Evolutionary conservation across 345 rosid genomes (phyloP), one percentile per base, ranked within the genome.

Genomic region (Punica granatum): DNA sequence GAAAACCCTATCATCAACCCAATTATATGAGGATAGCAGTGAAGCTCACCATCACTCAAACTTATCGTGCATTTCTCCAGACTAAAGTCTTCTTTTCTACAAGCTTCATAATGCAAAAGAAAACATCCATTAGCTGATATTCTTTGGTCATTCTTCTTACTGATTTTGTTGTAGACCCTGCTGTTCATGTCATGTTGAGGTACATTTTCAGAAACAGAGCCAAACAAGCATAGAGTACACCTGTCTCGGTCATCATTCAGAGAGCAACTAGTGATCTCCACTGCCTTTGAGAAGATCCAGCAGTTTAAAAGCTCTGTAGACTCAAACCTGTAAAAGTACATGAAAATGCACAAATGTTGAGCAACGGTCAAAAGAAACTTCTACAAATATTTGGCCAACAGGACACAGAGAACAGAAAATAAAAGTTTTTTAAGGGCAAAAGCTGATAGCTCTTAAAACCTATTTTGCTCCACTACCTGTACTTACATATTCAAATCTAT

Each of bases 31-130:
- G 97, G 98, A 68, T 84, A 82, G 81, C 92, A 88, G 82, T 92
- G 98, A 71, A 92, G 73, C 69, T 92, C 92, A 69, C 82, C 84
- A 75, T 88, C 78, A 65, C 60, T 85, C 83, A 92, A 81, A 78
- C 59, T 59, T 73, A 90, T 46, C 21, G 74, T 72, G 72, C 71
- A 79, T 68, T 78, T 80, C 65, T 80, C 77, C 67, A 26, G 72
- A 75, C 67, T 54, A 21, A 64, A 42, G 33, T 56, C 73, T 49
- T n/a, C 73, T 65, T 73, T 71, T 68, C 73, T 82, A 76, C 36
- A 65, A 73, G 80, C 78, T 79, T 84, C 82, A 82, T 83, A 87
- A 51, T 69, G 81, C 56, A 90, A 75, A 77, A 74, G 72, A 75
- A 92, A 63, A 80, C 81, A 85, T 66, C 75, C 79, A 72, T 79